Evolutionary conservation across 2,329 filamentous ascomycete species (phyloP).

Genomic region (Venturia nashicola): DNA sequence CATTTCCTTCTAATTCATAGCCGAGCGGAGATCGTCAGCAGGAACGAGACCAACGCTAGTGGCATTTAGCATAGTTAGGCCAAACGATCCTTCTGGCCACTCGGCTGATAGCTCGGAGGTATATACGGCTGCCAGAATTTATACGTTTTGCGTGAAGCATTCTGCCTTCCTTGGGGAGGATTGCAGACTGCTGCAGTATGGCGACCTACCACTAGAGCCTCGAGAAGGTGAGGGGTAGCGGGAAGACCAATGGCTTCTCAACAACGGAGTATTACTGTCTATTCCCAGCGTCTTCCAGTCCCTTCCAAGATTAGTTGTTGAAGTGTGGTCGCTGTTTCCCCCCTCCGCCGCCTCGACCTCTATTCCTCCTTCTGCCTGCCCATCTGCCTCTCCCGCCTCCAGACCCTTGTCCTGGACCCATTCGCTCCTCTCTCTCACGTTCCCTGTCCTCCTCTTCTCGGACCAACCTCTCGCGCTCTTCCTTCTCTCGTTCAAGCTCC

Average conservation of each 20-base stretch:
- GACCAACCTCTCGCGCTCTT: conserved; percentile 4
- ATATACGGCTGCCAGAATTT: background rate
- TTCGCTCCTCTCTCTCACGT: conserved; percentile 6
- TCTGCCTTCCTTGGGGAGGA: background rate
- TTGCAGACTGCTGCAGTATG: background rate
- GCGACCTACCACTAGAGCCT: too few species aligned
- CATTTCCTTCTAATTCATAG: background rate
- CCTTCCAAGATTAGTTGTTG: background rate
- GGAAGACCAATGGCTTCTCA: background rate
- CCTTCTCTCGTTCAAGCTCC: conserved; percentile 47
- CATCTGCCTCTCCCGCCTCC: conserved; percentile 1
- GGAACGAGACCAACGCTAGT: background rate
- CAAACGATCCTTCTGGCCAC: background rate
- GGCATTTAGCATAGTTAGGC: background rate
- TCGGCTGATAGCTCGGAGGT: background rate
- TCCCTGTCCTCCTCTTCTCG: conserved; percentile 6
- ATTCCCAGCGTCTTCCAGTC: background rate
- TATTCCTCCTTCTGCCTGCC: conserved; percentile 1
- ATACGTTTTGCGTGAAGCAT: background rate
- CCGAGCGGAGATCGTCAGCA: background rate
- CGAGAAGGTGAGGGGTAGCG: background rate
- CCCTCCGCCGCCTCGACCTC: conserved; percentile 1
- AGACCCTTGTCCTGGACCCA: background rate
- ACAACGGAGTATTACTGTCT: background rate
- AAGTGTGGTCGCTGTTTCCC: background rate